Evolutionary conservation across 345 rosid species (phyloP).

Genomic region (Balakata baccata): DNA sequence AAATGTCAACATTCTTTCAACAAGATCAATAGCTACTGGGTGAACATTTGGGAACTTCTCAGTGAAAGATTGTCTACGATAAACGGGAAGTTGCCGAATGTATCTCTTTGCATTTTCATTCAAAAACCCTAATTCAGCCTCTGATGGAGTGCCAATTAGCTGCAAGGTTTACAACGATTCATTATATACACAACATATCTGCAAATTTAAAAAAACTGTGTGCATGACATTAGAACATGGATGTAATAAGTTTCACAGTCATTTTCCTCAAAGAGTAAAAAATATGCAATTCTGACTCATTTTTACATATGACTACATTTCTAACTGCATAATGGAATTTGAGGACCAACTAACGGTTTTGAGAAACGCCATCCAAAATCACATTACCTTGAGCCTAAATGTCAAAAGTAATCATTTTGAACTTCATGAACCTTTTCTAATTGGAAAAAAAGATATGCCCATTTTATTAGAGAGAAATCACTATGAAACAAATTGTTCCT

Average conservation of each 20-base stretch:
- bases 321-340: not conserved
- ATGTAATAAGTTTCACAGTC: not conserved
- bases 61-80: conserved; percentile 62
- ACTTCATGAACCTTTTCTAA: not conserved
- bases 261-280: not conserved
- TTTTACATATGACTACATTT: not conserved
- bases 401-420: not conserved
- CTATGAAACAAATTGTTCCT: no score
- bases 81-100: conserved; percentile 52
- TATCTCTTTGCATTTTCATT: conserved; percentile 80
- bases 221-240: not conserved
- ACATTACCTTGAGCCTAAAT: not conserved
- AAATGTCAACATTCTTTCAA: conserved; percentile 84
- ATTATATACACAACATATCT: not conserved
- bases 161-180: conserved; percentile 31
- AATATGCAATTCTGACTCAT: not conserved
- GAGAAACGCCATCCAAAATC: not conserved
- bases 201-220: conserved; percentile 4
- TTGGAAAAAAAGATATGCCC: not conserved
- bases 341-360: not conserved
- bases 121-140: conserved; percentile 66
- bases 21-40: conserved; percentile 69
- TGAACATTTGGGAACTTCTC: conserved; percentile 70
- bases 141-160: conserved; percentile 86
- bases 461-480: not conserved